Evolutionary conservation across 805 yeast species (phyloP), one percentile per base, ranked within the genome.

Genomic region (Candida silvatica): DNA sequence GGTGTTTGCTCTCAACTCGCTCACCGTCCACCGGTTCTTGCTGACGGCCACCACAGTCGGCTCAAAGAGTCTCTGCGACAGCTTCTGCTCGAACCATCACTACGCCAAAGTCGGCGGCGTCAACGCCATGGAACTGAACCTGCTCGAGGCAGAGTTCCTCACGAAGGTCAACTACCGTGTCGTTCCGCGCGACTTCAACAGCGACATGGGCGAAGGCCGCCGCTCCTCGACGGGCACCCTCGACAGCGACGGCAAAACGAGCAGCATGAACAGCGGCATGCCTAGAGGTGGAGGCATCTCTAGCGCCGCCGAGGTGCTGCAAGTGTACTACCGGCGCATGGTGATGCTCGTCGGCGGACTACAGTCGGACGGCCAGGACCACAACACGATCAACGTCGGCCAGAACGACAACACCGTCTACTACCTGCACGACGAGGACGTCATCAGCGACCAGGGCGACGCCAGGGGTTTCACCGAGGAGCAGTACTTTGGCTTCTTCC

Each of bases 81-180:
- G 88, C 18, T 90, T 92, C 58, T 88, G 92, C 59, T 86, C 96
- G 12, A 90, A 88, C 57, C 71, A 80, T 30, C 96, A 92, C 56
- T 90, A 92, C 51, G 95, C 97, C 9, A 83, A 82, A 53, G 97
- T 92, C 15, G 98, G 98, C 3, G 97, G 98, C 40, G 81, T 87
- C 4, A 85, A 85, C 29, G 62, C 80, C 32, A 69, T 77, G 39
- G 97, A 87, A 52, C 64, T 88, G 45, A 92, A 92, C 56, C 68
- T 90, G 37, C 64, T 90, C 31, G 98, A 90, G 53, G 77, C 82
- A 35, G 97, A 92, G 56, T 87, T 92, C 49, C 67, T 90, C 30
- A 71, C 72, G 32, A 66, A 87, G 41, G 90, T 90, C 7, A 74
- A 77, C 39, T 90, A 92, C 74, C 66, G 82, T 41, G 76, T 82